A percentile compares a stretch with the other conserved stretches of the same genome.
phyloP scores from a whole-genome alignment of 2,329 filamentous ascomycete genomes.

The Neonectria faginata region DNA sequence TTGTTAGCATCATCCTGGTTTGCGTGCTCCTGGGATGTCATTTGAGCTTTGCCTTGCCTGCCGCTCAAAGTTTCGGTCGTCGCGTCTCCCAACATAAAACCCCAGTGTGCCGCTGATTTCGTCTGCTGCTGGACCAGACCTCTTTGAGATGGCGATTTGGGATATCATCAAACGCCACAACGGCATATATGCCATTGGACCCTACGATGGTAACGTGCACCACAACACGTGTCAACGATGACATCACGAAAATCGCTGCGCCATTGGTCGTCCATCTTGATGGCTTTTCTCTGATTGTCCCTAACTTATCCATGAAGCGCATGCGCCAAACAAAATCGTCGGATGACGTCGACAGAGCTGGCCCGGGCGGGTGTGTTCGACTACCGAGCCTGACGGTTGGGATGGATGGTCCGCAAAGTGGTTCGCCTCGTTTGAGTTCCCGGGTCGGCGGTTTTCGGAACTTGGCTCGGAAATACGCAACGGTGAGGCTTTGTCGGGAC shows the following conservation, averaged over 20 bases:
- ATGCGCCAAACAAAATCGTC: not conserved
- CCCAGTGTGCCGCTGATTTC: not conserved
- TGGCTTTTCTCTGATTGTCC: not conserved
- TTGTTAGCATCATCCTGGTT: not conserved
- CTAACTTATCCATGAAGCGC: not conserved
- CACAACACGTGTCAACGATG: not conserved
- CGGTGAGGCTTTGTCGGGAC: not conserved
- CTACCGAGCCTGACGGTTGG: not conserved
- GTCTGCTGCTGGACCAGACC: not conserved
- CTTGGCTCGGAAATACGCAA: not conserved
- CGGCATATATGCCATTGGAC: not conserved
- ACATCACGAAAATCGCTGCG: not conserved
- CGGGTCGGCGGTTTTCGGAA: not conserved
- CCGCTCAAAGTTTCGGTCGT: not conserved
- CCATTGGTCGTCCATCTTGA: not conserved
- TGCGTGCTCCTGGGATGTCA: not conserved
- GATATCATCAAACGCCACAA: not conserved
- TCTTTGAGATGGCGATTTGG: not conserved
- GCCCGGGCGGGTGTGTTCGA: not conserved
- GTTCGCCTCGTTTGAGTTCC: not conserved
- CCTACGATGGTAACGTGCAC: not conserved
- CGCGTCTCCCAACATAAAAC: not conserved
- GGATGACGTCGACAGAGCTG: not conserved
- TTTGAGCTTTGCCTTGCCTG: not conserved
- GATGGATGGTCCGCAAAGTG: not conserved